A percentile compares a stretch with the other conserved stretches of the same genome.
These are phyloP conservation scores for Pseudonitzschia multiseries DNA, from an alignment of 108 stramenopile genomes.

Conservation along the genomic window DNA sequence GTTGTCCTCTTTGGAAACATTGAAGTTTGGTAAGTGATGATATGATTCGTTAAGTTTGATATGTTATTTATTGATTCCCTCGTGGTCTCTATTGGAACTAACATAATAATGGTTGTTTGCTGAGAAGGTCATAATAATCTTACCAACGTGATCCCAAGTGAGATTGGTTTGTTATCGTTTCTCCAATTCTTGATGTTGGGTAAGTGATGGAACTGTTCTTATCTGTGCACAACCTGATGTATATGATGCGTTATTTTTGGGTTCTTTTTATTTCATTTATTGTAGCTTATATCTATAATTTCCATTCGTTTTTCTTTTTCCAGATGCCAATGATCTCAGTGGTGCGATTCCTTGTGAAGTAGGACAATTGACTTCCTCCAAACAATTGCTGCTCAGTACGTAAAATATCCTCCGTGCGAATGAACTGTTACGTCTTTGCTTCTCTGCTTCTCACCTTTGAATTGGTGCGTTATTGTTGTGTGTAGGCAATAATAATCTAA, in stretches of 20 bases:
- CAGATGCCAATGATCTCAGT: background rate
- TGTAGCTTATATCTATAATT: too few relatives aligned
- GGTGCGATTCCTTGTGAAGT: background rate
- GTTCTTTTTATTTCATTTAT: background rate
- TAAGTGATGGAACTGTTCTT: background rate
- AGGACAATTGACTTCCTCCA: background rate
- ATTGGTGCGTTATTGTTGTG: too few relatives aligned
- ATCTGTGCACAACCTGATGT: background rate
- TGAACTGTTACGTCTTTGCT: too few relatives aligned
- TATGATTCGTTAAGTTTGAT: background rate
- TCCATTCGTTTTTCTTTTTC: background rate
- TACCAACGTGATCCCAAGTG: conserved; percentile 26
- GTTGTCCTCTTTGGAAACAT: background rate
- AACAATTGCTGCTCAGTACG: background rate
- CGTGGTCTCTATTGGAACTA: too few relatives aligned
- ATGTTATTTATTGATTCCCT: background rate
- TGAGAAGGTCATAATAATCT: conserved; percentile 24
- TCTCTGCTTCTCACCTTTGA: too few relatives aligned
- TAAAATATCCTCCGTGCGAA: too few relatives aligned
- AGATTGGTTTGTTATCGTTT: conserved; percentile 14
- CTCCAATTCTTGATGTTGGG: conserved; percentile 17
- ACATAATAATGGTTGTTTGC: background rate
- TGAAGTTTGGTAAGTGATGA: background rate
- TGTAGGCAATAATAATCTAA: too few relatives aligned
- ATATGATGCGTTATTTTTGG: background rate